phyloP scores from a whole-genome alignment of 192 early-diverging fungal species.

The Coemansia sp. region DNA sequence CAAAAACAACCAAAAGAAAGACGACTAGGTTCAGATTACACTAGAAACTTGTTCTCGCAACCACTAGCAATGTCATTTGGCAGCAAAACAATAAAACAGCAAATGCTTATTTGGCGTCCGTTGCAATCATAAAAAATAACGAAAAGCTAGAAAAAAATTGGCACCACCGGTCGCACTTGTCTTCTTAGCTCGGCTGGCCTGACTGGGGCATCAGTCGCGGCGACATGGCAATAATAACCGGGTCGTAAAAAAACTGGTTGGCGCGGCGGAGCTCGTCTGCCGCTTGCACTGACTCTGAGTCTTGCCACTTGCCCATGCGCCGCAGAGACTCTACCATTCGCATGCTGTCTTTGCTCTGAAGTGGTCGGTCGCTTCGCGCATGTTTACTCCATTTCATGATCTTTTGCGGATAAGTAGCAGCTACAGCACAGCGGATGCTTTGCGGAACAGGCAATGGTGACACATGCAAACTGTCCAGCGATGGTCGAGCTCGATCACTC shows the following conservation, averaged over 20 bases:
- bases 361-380: conserved; percentile 14
- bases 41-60: background rate
- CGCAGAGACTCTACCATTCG: conserved; percentile 52
- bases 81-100: too few species aligned
- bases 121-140: too few species aligned
- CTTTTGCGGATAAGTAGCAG: conserved; percentile 32
- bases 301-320: conserved; percentile 49
- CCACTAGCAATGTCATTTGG: background rate
- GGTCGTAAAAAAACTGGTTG: conserved; percentile 27
- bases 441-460: conserved; percentile 25
- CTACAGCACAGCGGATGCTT: conserved; percentile 11
- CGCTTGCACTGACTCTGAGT: background rate
- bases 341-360: conserved; percentile 27
- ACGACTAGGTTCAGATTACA: background rate
- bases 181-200: conserved; percentile 3
- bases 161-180: too few species aligned
- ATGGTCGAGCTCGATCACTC: background rate
- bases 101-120: too few species aligned
- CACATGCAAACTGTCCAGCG: conserved; percentile 14
- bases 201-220: conserved; percentile 35
- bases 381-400: conserved; percentile 43
- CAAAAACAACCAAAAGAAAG: background rate
- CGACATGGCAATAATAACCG: conserved; percentile 37
- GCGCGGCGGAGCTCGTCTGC: conserved; percentile 13
- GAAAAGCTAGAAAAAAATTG: too few species aligned